Base-by-base conservation (phyloP, 306 rosid genomes). In the Hylodesmum podocarpum region DNA sequence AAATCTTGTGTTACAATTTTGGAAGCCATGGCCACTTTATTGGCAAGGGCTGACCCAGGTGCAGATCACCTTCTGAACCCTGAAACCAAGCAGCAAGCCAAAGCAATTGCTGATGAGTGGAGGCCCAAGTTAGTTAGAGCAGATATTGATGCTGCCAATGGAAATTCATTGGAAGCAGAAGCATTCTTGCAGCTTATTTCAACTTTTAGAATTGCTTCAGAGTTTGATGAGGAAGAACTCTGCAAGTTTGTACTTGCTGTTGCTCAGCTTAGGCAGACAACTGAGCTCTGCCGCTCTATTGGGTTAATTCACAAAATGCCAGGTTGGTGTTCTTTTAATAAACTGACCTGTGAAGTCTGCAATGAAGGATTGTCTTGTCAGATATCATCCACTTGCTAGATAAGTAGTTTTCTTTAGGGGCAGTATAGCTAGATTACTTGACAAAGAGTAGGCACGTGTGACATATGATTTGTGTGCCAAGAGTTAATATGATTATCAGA, bases 81-180 rank as follows among this genome's bases (percentile, higher is more conserved):
- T 79, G 89, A 86, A 85, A 89, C 90, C 87, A 89, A 88, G 91
- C 97, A 84, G 90, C 93, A 82, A 85, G 97, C 91, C 91, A 89
- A 91, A 85, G 86, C 88, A 85, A 89, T 91, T 87, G 93, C 95
- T 89, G 89, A 89, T 85, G 95, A 83, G 91, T 91, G 97, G 97
- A 86, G 82, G 86, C 88, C 87, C 85, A 83, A 85, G 90, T 86
- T 91, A 89, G 86, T 87, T 88, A 78, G 83, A 74, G 84, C 86
- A 71, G 86, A 77, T 85, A 86, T 11, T 85, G 90, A 87, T 86
- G 91, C 90, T 88, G 91, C 97, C 95, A 89, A 89, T 91, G 95
- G 93, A 80, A 82, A 82, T 73, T 86, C 95, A 88, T 84, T 91
- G 91, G 95, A 89, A 88, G 91, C 88, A 86, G 90, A 91, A 88